A percentile compares a stretch with the other conserved stretches of the same genome.
Evolutionary conservation across 148 eudicot species (phyloP).

Genomic region (Cornus controversa): DNA sequence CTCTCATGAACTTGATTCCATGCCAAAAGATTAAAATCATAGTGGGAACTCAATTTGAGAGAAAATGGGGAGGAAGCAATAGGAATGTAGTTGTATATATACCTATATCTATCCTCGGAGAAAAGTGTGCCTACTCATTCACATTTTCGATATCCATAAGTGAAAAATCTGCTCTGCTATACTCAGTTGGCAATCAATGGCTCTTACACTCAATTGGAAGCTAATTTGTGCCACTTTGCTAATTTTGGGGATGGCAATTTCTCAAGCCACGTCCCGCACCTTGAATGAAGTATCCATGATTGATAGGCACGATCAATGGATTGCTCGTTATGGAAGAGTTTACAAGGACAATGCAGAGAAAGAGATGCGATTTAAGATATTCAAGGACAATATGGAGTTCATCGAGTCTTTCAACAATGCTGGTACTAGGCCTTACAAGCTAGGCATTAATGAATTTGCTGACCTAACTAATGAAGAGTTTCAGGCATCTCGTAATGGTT

Average conservation of each 20-base stretch:
- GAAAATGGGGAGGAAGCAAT: background rate
- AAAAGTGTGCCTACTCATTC: background rate
- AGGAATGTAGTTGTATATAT: background rate
- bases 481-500: conserved; percentile 23
- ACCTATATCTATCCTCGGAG: background rate
- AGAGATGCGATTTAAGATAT: conserved; percentile 29
- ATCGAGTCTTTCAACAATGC: conserved; percentile 24
- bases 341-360: conserved; percentile 30
- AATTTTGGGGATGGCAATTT: conserved; percentile 20
- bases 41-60: background rate
- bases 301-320: conserved; percentile 28
- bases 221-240: conserved; percentile 15
- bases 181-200: background rate
- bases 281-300: conserved; percentile 16
- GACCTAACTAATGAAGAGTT: conserved; percentile 37
- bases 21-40: no score
- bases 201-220: background rate
- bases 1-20: no score
- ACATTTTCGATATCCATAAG: background rate
- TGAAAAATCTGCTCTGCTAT: background rate
- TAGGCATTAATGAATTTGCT: conserved; percentile 29
- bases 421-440: conserved; percentile 20
- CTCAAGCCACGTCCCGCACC: conserved; percentile 13
- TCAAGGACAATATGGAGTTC: conserved; percentile 25
- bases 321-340: conserved; percentile 18